phyloP scores from a whole-genome alignment of 1,139 yeast genomes.

The Yamadazyma siamensis region DNA sequence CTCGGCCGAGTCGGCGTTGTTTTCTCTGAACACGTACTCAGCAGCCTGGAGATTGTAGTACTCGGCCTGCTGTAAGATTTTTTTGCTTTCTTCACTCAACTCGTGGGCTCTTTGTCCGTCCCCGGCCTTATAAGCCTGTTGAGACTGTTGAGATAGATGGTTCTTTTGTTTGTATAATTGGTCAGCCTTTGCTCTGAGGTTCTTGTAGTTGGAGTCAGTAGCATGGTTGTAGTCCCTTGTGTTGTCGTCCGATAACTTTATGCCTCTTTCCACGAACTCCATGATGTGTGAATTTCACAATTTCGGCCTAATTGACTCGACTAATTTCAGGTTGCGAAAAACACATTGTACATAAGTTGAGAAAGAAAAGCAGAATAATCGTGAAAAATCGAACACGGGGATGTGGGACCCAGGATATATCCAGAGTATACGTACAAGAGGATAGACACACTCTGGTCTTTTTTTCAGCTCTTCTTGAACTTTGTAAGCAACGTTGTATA shows the following conservation, averaged over 20 bases:
- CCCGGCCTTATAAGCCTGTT: slow-evolving; percentile 71
- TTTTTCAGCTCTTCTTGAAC: too few species aligned
- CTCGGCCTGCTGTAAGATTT: slow-evolving; percentile 60
- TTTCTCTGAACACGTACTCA: slow-evolving; percentile 82
- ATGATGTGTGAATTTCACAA: slow-evolving; percentile 5
- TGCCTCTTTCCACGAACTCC: slow-evolving; percentile 32
- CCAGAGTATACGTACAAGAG: too few species aligned
- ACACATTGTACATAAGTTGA: too few species aligned
- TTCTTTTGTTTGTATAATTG: slow-evolving; percentile 57
- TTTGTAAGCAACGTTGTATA: too few species aligned
- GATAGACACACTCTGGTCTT: too few species aligned
- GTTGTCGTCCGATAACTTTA: slow-evolving; percentile 28
- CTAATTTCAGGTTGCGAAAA: too few species aligned
- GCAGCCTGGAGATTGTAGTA: slow-evolving; percentile 77
- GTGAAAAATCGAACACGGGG: too few species aligned
- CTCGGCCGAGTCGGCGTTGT: slow-evolving; percentile 76
- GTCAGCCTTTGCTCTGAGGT: slow-evolving; percentile 67
- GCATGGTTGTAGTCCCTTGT: slow-evolving; percentile 68
- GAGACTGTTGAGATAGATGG: slow-evolving; percentile 63
- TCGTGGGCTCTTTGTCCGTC: slow-evolving; percentile 71
- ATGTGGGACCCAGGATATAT: too few species aligned
- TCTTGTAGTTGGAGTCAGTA: slow-evolving; percentile 60
- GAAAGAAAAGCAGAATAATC: too few species aligned
- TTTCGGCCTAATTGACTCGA: too few species aligned
- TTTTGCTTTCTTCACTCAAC: slow-evolving; percentile 66